Evolutionary conservation across 108 stramenopile species (phyloP), one percentile per base, ranked within the genome.

Genomic region (Nitzschia putrida): DNA sequence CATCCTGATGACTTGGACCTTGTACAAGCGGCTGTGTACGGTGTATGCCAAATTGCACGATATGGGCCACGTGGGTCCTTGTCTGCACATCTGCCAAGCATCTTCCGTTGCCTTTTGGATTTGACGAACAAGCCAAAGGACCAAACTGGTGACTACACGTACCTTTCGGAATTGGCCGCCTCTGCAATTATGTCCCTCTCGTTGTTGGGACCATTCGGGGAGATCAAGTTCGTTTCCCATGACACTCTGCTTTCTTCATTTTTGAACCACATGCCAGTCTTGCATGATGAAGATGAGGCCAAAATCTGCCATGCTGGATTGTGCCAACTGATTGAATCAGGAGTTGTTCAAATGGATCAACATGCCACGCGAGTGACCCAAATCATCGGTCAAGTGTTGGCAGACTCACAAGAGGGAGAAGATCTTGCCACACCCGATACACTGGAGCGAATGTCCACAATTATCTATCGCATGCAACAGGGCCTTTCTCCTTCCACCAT

Each of bases 261-360:
- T 57, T 57, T 92, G 29, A 45, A 66, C 16, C 80, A 81, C 37
- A 77, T 92, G n/a, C 90, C 90, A n/a, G 57, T 92, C 21, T 57
- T 59, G 57, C 79, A 87, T 54, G 88, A 92, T 73, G 71, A 72
- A 21, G 85, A 85, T 34, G 90, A 92, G 72, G 90, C 90, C 14
- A 86, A 86, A 51, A 77, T 88, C 38, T 87, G 86, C 37, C 85
- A 87, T 56, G 80, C 74, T 7, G 85, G 85, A 16, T 61, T 91
- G 9, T 86, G 85, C 53, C 79, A 85, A 51, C 50, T 91, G 73
- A 58, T 91, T 47, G 76, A 88, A 64, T 69, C 42, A 37, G 75
- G 75, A 39, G 39, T 53, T 11, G 53, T 86, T 61, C 47, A 80
- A 43, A 11, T 78, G 12, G 44, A 34, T 22, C 39, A 56, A 11